A percentile compares a stretch with the other conserved stretches of the same genome.
phyloP scores from a whole-genome alignment of 495 filamentous ascomycete species.

The Xylaria nigripes region DNA sequence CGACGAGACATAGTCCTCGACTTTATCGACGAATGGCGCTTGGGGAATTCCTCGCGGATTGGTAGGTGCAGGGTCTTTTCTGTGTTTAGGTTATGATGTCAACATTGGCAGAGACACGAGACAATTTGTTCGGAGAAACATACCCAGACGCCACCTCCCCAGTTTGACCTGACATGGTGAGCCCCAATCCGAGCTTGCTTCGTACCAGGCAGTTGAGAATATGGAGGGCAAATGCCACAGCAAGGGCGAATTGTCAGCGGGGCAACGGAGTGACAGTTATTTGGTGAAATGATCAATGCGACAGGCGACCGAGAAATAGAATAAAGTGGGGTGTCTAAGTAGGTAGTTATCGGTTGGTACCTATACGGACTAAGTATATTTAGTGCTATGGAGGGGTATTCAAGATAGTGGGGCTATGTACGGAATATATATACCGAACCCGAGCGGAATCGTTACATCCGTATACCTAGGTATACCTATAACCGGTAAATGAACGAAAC shows the following conservation, averaged over 20 bases:
- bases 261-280: neutral
- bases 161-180: conserved; percentile 8
- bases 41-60: conserved; percentile 92
- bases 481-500: no score
- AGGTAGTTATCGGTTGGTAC: neutral
- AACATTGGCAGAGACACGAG: neutral
- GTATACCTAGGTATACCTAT: no score
- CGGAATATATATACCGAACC: neutral
- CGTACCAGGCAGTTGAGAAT: neutral
- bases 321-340: neutral
- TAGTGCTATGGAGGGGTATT: conserved; percentile 4
- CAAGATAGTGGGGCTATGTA: conserved; percentile 1
- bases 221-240: neutral
- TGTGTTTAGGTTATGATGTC: conserved; percentile 11
- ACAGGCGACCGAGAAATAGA: neutral
- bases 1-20: conserved; percentile 85
- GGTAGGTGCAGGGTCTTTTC: conserved; percentile 51
- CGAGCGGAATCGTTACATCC: no score
- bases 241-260: neutral
- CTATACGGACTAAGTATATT: neutral
- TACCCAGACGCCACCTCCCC: conserved; percentile 8
- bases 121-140: neutral
- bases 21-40: conserved; percentile 94
- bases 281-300: neutral
- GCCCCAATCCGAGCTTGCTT: neutral